Percentiles rank a stretch among this genome's conserved stretches.
These are phyloP conservation scores for Fragilaria crotonensis DNA, from an alignment of 108 stramenopile species.

Conservation along the genomic window DNA sequence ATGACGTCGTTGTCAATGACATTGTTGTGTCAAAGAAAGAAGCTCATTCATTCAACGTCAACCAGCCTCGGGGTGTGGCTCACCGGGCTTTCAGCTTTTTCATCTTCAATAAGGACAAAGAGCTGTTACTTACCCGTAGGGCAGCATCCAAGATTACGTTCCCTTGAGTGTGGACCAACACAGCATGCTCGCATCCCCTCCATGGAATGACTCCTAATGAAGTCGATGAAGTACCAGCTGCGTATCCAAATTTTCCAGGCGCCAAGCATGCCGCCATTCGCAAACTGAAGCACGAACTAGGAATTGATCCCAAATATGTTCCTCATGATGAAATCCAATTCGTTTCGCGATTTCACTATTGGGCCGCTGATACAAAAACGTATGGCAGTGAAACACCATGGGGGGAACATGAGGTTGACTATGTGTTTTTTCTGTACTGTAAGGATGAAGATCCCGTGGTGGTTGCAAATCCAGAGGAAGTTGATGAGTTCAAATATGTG, in stretches of 20 bases:
- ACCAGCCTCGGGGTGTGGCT: constrained; percentile 32
- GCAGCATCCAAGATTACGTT: constrained; percentile 76
- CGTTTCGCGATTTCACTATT: constrained; percentile 77
- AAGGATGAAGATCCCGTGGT: constrained; percentile 33
- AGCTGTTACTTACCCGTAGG: constrained; percentile 60
- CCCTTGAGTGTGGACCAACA: constrained; percentile 85
- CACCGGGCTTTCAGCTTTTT: constrained; percentile 87
- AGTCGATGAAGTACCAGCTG: constrained; percentile 30
- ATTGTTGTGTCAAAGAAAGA: constrained; percentile 25
- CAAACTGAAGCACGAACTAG: constrained; percentile 77
- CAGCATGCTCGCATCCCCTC: constrained; percentile 79
- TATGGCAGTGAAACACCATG: constrained; percentile 51
- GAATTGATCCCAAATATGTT: constrained; percentile 43
- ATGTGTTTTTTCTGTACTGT: constrained; percentile 45
- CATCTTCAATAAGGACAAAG: constrained; percentile 57
- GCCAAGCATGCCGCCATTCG: constrained; percentile 75
- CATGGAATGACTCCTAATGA: constrained; percentile 36
- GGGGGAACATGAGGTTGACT: constrained; percentile 90
- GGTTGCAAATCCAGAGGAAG: constrained; percentile 62
- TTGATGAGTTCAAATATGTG: constrained; percentile 38
- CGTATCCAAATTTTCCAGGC: constrained; percentile 34
- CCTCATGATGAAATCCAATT: constrained; percentile 54
- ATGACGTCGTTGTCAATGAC: constrained; percentile 24
- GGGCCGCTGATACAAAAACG: constrained; percentile 59
- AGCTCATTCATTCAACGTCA: constrained; percentile 26